phyloP scores from a whole-genome alignment of 352 stramenopile species.

The Thraustochytrium striatum region DNA sequence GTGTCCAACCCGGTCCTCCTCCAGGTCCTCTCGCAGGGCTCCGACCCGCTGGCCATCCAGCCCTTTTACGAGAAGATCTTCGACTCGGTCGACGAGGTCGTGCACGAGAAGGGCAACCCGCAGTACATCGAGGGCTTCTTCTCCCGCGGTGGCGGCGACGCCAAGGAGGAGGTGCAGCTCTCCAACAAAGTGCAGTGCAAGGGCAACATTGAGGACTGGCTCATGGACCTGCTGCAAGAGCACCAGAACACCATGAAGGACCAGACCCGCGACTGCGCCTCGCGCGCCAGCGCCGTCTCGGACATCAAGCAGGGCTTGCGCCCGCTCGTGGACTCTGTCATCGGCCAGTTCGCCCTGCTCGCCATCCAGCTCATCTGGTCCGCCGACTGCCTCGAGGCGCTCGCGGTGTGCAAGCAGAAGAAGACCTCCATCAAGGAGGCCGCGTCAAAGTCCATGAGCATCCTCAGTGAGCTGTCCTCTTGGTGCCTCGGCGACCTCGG shows the following conservation, averaged over 20 bases:
- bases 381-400: constrained; percentile 85
- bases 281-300: constrained; percentile 82
- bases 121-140: constrained; percentile 88
- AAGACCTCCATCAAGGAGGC: constrained; percentile 41
- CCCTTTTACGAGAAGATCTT: constrained; percentile 98
- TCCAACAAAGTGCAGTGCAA: constrained; percentile 87
- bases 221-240: constrained; percentile 84
- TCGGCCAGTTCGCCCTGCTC: constrained; percentile 89
- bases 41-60: constrained; percentile 95
- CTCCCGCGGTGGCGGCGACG: constrained; percentile 72
- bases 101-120: constrained; percentile 97
- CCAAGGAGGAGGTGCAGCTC: constrained; percentile 88
- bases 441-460: constrained; percentile 64
- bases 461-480: constrained; percentile 77
- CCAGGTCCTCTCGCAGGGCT: constrained; percentile 94
- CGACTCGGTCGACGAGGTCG: constrained; percentile 94
- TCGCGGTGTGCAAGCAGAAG: constrained; percentile 54
- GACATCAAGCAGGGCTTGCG: constrained; percentile 66
- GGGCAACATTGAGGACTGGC: constrained; percentile 98
- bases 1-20: constrained; percentile 94
- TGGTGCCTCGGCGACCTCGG: constrained; percentile 82
- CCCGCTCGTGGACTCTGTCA: constrained; percentile 57
- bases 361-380: constrained; percentile 96
- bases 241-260: constrained; percentile 95
- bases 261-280: constrained; percentile 83